phyloP scores from a whole-genome alignment of 192 early-diverging fungal genomes.

The Coemansia sp. region DNA sequence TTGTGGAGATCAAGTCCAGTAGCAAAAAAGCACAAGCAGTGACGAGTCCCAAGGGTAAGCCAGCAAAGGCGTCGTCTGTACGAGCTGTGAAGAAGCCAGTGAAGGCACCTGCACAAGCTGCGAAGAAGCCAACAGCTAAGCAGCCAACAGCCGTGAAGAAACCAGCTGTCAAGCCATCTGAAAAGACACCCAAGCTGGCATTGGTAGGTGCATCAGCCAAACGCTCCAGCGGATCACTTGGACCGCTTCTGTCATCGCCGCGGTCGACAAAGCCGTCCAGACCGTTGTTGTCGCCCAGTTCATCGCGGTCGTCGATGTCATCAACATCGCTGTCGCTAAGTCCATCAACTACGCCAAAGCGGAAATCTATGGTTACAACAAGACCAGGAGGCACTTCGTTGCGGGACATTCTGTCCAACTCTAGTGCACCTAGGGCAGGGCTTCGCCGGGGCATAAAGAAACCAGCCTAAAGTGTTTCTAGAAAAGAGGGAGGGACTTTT shows the following conservation, averaged over 20 bases:
- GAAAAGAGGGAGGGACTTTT: too few species aligned
- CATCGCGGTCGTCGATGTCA: conserved; percentile 15
- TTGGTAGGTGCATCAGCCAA: neutral
- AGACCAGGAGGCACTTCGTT: conserved; percentile 22
- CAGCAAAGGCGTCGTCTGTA: neutral
- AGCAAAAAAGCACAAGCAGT: neutral
- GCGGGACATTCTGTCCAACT: conserved; percentile 29
- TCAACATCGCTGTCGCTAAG: conserved; percentile 19
- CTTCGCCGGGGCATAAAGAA: conserved; percentile 31
- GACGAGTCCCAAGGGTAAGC: neutral
- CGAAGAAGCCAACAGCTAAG: neutral
- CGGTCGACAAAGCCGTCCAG: conserved; percentile 3
- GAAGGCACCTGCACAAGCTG: neutral
- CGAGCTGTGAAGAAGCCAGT: neutral
- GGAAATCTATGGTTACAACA: conserved; percentile 7
- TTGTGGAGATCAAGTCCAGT: conserved; percentile 4
- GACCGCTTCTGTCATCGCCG: conserved; percentile 33
- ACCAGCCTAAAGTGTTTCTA: conserved; percentile 5
- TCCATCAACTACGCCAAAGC: conserved; percentile 5
- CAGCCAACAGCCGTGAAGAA: neutral
- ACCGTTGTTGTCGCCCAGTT: conserved; percentile 17
- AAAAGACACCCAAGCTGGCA: neutral
- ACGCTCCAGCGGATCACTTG: conserved; percentile 12
- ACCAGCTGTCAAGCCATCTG: neutral
- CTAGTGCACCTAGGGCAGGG: conserved; percentile 34